Conservation (phyloP, 2,329 filamentous ascomycete species). For the Pseudogymnoascus sp. region DNA sequence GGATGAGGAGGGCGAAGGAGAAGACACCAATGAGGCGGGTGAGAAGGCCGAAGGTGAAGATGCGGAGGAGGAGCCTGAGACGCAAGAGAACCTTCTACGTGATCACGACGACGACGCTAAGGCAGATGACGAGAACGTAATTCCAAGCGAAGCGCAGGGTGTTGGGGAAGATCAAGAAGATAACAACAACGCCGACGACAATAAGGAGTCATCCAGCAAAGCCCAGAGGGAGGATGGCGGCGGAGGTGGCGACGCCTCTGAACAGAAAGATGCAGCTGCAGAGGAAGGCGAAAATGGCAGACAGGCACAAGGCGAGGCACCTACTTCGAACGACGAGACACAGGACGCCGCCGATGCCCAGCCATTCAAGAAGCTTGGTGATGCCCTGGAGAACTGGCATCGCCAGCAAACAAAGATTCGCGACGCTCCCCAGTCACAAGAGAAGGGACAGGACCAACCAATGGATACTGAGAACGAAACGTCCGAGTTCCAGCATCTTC, state of each 20-base stretch:
- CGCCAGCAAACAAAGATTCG: conserved; percentile 76
- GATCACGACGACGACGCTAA: conserved; percentile 42
- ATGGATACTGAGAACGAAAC: conserved; percentile 54
- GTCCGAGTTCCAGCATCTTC: conserved; percentile 89
- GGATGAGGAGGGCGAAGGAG: conserved; percentile 23
- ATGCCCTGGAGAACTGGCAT: conserved; percentile 90
- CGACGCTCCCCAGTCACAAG: conserved; percentile 41
- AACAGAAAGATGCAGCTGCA: conserved; percentile 57
- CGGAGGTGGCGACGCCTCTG: conserved; percentile 56
- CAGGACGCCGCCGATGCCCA: conserved; percentile 46
- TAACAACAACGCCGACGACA: conserved; percentile 50
- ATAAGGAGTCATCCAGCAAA: conserved; percentile 54
- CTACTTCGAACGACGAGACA: conserved; percentile 29
- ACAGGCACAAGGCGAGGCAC: conserved; percentile 37
- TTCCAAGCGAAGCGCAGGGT: conserved; percentile 57
- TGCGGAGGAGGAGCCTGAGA: conserved; percentile 47
- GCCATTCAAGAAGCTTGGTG: conserved; percentile 90
- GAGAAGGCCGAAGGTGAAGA: conserved; percentile 41
- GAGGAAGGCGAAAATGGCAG: conserved; percentile 52
- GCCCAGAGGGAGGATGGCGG: conserved; percentile 61
- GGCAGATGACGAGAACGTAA: conserved; percentile 54
- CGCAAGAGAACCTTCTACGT: conserved; percentile 34
- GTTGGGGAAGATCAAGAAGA: conserved; percentile 61
- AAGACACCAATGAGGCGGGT: conserved; percentile 48
- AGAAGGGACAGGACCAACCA: conserved; percentile 29